A percentile compares a stretch with the other conserved stretches of the same genome.
phyloP scores from a whole-genome alignment of 1,284 basidiomycete genomes.

The Vanrija sp. region DNA sequence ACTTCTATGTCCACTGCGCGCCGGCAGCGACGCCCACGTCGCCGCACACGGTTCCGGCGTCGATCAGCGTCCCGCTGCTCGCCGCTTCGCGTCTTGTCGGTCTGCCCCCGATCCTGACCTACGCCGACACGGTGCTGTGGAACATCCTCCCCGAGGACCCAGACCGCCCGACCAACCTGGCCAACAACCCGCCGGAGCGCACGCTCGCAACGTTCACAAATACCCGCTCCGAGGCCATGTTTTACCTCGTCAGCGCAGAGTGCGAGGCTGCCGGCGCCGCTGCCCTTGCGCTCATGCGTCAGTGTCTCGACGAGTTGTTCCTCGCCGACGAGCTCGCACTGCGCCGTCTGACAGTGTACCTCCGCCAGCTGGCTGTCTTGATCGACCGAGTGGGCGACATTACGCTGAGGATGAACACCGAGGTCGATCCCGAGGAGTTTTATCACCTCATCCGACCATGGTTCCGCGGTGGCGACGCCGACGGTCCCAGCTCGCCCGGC shows the following conservation, averaged over 20 bases:
- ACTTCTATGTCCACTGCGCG: conserved; percentile 79
- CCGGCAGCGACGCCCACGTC: conserved; percentile 21
- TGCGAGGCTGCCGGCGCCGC: conserved; percentile 87
- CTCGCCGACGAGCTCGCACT: conserved; percentile 75
- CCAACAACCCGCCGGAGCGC: conserved; percentile 51
- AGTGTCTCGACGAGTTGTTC: conserved; percentile 87
- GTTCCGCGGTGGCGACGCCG: conserved; percentile 81
- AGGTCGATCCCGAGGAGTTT: conserved; percentile 74
- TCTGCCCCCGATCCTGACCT: conserved; percentile 85
- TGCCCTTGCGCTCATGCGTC: conserved; percentile 79
- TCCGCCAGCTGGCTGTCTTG: conserved; percentile 62
- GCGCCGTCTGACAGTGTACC: conserved; percentile 67
- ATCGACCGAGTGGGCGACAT: conserved; percentile 64
- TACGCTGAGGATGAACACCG: conserved; percentile 64
- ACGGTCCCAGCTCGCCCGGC: conserved; percentile 55
- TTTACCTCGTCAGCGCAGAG: conserved; percentile 82
- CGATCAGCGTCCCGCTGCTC: conserved; percentile 75
- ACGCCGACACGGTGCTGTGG: conserved; percentile 89
- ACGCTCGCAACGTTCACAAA: conserved; percentile 72
- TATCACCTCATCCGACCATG: conserved; percentile 85
- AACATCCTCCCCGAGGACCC: conserved; percentile 64
- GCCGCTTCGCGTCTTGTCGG: conserved; percentile 69
- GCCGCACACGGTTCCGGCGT: conserved; percentile 57
- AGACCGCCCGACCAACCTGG: conserved; percentile 55
- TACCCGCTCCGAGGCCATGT: conserved; percentile 79